These are phyloP conservation scores for Didymella exigua DNA, from an alignment of 2,329 filamentous ascomycete genomes.

Conservation along the genomic window DNA sequence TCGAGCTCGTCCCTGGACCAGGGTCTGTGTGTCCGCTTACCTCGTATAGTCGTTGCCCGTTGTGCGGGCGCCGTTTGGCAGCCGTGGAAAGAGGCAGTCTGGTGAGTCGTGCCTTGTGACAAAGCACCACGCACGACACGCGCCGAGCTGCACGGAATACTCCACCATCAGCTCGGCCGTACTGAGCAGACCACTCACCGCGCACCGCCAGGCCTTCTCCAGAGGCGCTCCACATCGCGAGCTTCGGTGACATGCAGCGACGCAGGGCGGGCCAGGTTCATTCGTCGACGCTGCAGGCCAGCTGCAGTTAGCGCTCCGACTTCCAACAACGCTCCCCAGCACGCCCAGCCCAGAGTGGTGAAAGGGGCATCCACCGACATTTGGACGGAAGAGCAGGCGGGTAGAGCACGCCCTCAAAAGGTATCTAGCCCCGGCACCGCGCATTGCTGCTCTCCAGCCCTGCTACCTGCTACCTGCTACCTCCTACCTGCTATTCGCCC, in stretches of 20 bases:
- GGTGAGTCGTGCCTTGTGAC: no score
- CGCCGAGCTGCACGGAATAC: not conserved
- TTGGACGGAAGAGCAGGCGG: conserved; percentile 15
- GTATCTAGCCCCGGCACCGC: conserved; percentile 13
- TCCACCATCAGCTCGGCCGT: not conserved
- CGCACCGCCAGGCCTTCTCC: conserved; percentile 4
- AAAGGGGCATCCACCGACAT: conserved; percentile 32
- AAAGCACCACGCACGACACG: not conserved
- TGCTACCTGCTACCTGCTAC: not conserved
- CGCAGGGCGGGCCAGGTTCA: conserved; percentile 16
- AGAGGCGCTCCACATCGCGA: conserved; percentile 15
- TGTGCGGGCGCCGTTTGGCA: not conserved
- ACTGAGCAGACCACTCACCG: not conserved
- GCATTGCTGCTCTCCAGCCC: not conserved
- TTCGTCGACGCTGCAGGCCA: conserved; percentile 16
- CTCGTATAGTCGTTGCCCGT: conserved; percentile 1
- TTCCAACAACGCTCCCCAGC: conserved; percentile 25
- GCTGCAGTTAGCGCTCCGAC: conserved; percentile 29
- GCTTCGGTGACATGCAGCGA: conserved; percentile 11
- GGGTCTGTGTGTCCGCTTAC: conserved; percentile 1
- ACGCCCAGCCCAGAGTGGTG: conserved; percentile 22
- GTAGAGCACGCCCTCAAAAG: conserved; percentile 17
- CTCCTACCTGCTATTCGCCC: not conserved
- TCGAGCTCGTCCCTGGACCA: conserved; percentile 5
- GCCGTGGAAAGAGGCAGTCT: not conserved